Percentiles rank a stretch among this genome's conserved stretches.
These are phyloP conservation scores for Fusarium stilboides DNA, from an alignment of 2,329 filamentous ascomycete genomes.

Conservation along the genomic window DNA sequence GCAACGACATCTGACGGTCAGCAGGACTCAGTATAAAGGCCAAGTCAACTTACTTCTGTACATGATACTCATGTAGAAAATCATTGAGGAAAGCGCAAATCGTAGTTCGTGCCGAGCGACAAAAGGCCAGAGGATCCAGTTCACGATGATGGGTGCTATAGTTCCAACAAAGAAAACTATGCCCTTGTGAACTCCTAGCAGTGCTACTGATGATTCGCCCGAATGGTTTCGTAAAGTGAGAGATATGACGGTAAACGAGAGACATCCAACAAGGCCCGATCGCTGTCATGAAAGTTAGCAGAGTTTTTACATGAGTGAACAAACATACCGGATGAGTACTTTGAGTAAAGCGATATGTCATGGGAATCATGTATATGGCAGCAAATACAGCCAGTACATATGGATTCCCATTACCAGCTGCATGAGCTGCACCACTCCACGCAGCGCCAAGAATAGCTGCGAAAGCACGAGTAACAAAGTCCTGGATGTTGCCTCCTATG, in stretches of 20 bases:
- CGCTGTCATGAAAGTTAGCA: constrained; percentile 54
- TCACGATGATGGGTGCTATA: constrained; percentile 67
- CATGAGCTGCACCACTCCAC: constrained; percentile 69
- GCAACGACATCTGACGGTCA: constrained; percentile 62
- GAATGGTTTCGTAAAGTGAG: constrained; percentile 57
- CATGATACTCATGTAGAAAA: constrained; percentile 71
- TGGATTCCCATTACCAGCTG: constrained; percentile 66
- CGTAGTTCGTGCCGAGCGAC: constrained; percentile 72
- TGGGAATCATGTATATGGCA: constrained; percentile 71
- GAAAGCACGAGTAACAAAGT: constrained; percentile 67
- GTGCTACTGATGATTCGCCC: constrained; percentile 54
- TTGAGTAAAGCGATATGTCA: constrained; percentile 70
- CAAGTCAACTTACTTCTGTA: constrained; percentile 62
- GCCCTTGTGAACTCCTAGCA: constrained; percentile 64
- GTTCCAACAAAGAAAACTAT: constrained; percentile 68
- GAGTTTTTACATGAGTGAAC: not conserved
- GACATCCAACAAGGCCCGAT: constrained; percentile 71
- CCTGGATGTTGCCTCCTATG: constrained; percentile 71
- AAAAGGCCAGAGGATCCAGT: constrained; percentile 75
- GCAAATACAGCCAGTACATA: constrained; percentile 70
- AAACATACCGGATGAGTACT: constrained; percentile 66
- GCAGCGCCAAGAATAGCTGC: constrained; percentile 66
- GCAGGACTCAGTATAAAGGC: not conserved
- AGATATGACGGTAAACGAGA: constrained; percentile 70
- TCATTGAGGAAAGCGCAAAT: constrained; percentile 68